Conservation (phyloP, 2,329 filamentous ascomycete genomes). For the Fusarium proliferatum region DNA sequence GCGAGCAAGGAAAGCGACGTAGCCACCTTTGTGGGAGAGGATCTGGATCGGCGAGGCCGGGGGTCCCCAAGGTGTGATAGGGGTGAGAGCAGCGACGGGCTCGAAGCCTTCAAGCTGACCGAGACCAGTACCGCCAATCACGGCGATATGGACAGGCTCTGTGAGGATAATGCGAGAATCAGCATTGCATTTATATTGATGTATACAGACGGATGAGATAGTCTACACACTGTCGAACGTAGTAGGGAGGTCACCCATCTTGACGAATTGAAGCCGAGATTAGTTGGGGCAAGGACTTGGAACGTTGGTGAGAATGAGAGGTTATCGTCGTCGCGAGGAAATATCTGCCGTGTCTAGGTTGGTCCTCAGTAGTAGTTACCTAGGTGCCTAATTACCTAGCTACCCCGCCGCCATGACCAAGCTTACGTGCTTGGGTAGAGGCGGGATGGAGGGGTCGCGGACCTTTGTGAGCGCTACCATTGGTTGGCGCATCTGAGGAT, state of each 20-base stretch:
- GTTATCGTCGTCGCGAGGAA: conserved; percentile 19
- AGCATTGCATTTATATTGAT: conserved; percentile 15
- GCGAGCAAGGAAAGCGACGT: conserved; percentile 92
- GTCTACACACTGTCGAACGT: conserved; percentile 66
- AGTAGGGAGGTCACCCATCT: conserved; percentile 66
- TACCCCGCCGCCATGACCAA: conserved; percentile 41
- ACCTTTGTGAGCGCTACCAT: conserved; percentile 27
- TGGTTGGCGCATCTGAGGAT: conserved; percentile 23
- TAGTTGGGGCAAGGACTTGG: not conserved
- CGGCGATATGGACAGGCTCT: conserved; percentile 83
- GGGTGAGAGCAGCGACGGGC: conserved; percentile 81
- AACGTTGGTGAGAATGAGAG: conserved; percentile 8
- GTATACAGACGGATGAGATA: not conserved
- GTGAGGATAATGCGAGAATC: conserved; percentile 18
- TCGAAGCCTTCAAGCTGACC: conserved; percentile 87
- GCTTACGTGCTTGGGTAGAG: conserved; percentile 34
- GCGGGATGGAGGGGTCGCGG: conserved; percentile 43
- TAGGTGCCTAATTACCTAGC: not conserved
- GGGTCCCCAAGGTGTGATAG: conserved; percentile 87
- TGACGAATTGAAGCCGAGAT: conserved; percentile 19
- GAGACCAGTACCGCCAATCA: conserved; percentile 94
- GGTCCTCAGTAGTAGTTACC: not conserved
- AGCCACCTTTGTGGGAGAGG: conserved; percentile 83
- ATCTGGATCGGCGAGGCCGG: conserved; percentile 84
- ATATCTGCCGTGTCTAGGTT: conserved; percentile 15